Base-by-base conservation (phyloP, 768 basidiomycete species). In the Daedaleopsis nitida region DNA sequence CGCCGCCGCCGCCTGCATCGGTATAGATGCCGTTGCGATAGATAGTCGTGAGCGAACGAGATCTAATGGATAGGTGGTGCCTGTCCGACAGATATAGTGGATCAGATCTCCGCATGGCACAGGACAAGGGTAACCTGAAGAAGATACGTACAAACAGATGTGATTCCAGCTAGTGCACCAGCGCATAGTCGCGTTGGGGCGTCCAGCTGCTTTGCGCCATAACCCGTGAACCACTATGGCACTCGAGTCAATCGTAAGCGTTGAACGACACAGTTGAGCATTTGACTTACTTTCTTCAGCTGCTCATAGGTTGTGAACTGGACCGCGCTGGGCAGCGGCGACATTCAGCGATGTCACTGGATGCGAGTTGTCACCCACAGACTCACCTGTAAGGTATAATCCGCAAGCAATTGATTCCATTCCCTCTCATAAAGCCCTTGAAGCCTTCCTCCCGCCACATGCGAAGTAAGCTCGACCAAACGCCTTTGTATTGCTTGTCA, bases 391-490 rank as follows among this genome's bases (percentile, higher is more conserved):
- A 98, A 13, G 96, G 96, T 66, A 97, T 87, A 67, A 98, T 98
- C 59, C 96, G 83, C 68, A 95, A 68, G 75, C 92, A 94, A 76
- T 95, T 96, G 72, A 96, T 89, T 43, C 88, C 86, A 66, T 98
- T 98, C 4, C 96, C 96, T 66, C 92, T 81, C 95, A 98, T 95
- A 74, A 86, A 94, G 13, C 96, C 96, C 72, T 76, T 84, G 74
- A 96, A 88, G 9, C 96, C 96, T 74, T 98, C 96, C 72, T 98
- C 95, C 65, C 78, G 76, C 91, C 93, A 98, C 87, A 96, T 96
- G 63, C 96, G 85, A 17, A 83, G 82, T 48, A 96, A 83, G 66
- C 91, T 92, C 17, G 84, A 77, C 86, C 87, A 92, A 38, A 96
- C 93, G 19, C 94, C 94, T 66, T 81, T 86, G 75, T 96, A 96